Evolutionary conservation across 768 basidiomycete species (phyloP), one percentile per base, ranked within the genome.

Genomic region (Leucocoprinus sp.): DNA sequence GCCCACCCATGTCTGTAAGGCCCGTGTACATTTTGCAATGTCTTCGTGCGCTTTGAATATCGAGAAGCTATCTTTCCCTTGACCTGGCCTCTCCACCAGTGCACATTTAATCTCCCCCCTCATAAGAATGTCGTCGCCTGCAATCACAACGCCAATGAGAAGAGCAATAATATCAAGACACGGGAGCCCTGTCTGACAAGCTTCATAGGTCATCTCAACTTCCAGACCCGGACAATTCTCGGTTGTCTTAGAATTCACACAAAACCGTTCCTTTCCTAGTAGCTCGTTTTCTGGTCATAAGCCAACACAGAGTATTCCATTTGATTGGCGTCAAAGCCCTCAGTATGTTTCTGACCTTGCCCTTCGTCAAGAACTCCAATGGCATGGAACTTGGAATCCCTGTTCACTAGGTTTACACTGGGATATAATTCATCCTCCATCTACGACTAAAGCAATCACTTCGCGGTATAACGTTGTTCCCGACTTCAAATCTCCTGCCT

Each of bases 371-470:
- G 35, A 47, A 22, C 22, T 47, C 22, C 21, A n/a, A 23, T 47
- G 37, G 38, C 11, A 40, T 9, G 8, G 5, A 18, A 23, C 28
- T 23, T 40, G 38, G 38, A 40, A 37, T 12, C 9, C 37, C 9
- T 11, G 5, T 15, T 31, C 38, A 18, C 3, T 67, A 17, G 54
- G 60, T 35, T 53, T 72, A 12, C 56, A 64, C 39, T 74, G 72
- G 72, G 69, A 74, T 52, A 50, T 74, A 26, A 58, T 66, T 26
- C 66, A 66, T 50, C 57, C 56, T 8, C 60, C 69, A 19, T 60
- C 64, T 34, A 54, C 57, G 19, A 68, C 70, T 5, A 58, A 64
- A 26, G 54, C 65, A 2, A 47, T 54, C 40, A 62, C 62, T 19
- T 63, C 59, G 12, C 55, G 66, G 47, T 52, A 58, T 34, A 40